Base-by-base conservation (phyloP, 2,329 filamentous ascomycete species). In the Tolypocladium paradoxum region DNA sequence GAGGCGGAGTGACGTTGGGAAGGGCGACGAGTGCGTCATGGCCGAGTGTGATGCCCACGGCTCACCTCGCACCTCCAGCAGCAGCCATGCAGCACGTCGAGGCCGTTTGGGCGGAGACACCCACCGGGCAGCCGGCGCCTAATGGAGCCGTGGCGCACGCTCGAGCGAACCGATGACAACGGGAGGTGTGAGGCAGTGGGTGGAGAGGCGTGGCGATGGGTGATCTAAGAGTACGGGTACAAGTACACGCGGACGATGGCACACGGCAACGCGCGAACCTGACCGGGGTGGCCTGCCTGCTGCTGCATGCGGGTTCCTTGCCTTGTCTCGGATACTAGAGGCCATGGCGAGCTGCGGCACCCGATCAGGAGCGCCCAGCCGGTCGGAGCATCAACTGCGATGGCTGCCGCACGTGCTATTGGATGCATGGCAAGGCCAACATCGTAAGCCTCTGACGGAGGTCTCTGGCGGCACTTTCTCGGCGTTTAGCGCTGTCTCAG, bases 1-100 rank as follows among this genome's bases (percentile, higher is more conserved):
- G 46, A 38, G 37, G 51, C 36, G n/a, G 52, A 61, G 66, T 68
- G 66, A 68, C 66, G 66, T 68, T 68, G 60, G 58, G 58, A 57
- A 60, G 62, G 57, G 61, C 58, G 58, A 58, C 61, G 58, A 62
- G 58, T 64, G 67, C 67, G 67, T 69, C 67, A 69, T 69, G 49
- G 29, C 54, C 20, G n/a, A n/a, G n/a, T 14, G 33, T 6, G 33
- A n/a, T 16, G 33, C 14, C 33, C 33, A 34, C 31, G 14, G 33
- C 14, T 34, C 24, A 46, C 24, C 14, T 27, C 43, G 24, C 24
- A n/a, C 24, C 24, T n/a, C 43, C 24, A 46, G 16, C 43, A n/a
- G 43, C 18, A 8, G 18, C 14, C 40, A 16, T 7, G 6, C 16
- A 16, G 22, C 40, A 27, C 40, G 16, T 31, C 43, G 40, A 11